Conservation (phyloP, 495 filamentous ascomycete genomes). For the Penicillium ochrochloron region DNA sequence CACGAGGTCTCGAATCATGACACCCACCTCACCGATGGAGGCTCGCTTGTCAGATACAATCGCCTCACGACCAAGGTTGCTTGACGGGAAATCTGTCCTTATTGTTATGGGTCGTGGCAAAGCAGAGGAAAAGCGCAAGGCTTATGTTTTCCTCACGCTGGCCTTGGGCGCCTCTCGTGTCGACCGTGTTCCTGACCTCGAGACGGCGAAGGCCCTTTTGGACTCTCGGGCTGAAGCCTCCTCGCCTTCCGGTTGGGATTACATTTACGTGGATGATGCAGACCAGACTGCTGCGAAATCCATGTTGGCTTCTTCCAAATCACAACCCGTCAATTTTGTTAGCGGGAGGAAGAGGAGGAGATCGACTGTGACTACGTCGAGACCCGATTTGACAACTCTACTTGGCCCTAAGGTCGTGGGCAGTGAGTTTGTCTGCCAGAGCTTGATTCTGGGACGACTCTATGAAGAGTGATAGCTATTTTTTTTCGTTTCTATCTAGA, state of each 20-base stretch:
- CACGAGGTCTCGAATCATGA: slow-evolving; percentile 72
- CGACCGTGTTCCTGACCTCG: slow-evolving; percentile 64
- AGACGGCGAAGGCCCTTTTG: slow-evolving; percentile 60
- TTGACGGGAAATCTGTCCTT: slow-evolving; percentile 71
- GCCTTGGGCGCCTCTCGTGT: slow-evolving; percentile 75
- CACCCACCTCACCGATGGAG: slow-evolving; percentile 59
- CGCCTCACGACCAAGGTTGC: slow-evolving; percentile 58
- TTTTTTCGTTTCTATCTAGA: slow-evolving; percentile 19
- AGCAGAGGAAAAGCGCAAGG: slow-evolving; percentile 61
- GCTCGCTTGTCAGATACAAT: slow-evolving; percentile 63
- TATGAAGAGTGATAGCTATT: slow-evolving; percentile 58
- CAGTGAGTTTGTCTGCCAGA: slow-evolving; percentile 91
- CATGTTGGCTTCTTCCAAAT: slow-evolving; percentile 37
- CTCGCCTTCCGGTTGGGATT: slow-evolving; percentile 63
- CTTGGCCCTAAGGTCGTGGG: slow-evolving; percentile 63
- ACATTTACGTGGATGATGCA: slow-evolving; percentile 76
- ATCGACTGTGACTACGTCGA: slow-evolving; percentile 49
- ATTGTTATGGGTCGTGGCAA: slow-evolving; percentile 75
- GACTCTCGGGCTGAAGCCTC: slow-evolving; percentile 49
- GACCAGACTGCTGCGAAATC: slow-evolving; percentile 52
- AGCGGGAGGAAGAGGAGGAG: slow-evolving; percentile 55
- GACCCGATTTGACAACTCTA: slow-evolving; percentile 18
- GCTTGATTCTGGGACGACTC: slow-evolving; percentile 82
- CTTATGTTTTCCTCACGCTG: slow-evolving; percentile 74
- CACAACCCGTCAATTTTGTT: slow-evolving; percentile 20